Evolutionary conservation across 2,329 filamentous ascomycete genomes (phyloP).

Genomic region (Fusarium pseudonygamai): DNA sequence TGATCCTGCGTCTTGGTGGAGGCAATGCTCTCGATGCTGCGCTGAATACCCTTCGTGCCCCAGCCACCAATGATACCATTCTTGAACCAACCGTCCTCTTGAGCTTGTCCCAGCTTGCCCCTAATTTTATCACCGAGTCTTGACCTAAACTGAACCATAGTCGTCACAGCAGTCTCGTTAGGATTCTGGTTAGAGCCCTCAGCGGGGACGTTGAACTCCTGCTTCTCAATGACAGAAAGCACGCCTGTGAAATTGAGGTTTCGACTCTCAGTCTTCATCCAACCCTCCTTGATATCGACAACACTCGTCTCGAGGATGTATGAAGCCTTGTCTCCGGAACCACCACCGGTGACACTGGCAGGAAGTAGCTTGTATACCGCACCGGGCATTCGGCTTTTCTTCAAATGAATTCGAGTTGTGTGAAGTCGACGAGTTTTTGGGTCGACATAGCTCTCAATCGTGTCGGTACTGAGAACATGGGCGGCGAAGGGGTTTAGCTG

Average conservation of each 20-base stretch:
- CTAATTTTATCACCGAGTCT: constrained; percentile 75
- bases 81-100: constrained; percentile 59
- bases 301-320: constrained; percentile 85
- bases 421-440: constrained; percentile 77
- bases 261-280: constrained; percentile 83
- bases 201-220: constrained; percentile 67
- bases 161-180: constrained; percentile 72
- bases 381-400: constrained; percentile 80
- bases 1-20: constrained; percentile 81
- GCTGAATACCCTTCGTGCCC: constrained; percentile 77
- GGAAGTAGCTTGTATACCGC: constrained; percentile 81
- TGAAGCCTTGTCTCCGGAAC: constrained; percentile 72
- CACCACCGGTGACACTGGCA: constrained; percentile 72
- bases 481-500: constrained; percentile 80
- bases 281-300: constrained; percentile 81
- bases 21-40: constrained; percentile 81
- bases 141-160: constrained; percentile 78
- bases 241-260: constrained; percentile 87
- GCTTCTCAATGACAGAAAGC: constrained; percentile 79
- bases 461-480: constrained; percentile 86
- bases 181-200: constrained; percentile 39
- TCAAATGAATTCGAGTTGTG: constrained; percentile 82
- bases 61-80: constrained; percentile 64
- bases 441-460: constrained; percentile 79
- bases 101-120: constrained; percentile 60